Evolutionary conservation across 1,284 basidiomycete genomes (phyloP), one percentile per base, ranked within the genome.

Genomic region (Blastosporella zonata): DNA sequence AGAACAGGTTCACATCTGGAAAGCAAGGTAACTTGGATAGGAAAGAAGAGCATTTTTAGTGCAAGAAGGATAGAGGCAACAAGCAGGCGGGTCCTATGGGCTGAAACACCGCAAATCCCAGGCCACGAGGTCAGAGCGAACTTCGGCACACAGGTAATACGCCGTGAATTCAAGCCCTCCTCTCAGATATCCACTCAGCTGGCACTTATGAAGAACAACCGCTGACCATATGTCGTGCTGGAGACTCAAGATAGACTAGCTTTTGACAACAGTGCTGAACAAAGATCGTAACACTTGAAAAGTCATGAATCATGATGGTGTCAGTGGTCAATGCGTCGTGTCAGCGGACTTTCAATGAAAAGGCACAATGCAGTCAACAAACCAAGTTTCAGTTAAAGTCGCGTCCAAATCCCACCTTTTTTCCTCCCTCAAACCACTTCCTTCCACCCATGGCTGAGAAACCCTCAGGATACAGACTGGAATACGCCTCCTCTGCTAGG

Each of bases 401-500:
- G 60, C 60, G 59, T 59, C 54, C 23, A 47, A 59, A 52, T 49
- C 53, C 57, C 56, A 58, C 47, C 55, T 55, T 60, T 57, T 55
- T 47, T 48, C 52, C 45, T 53, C 51, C 45, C 55, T 46, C 47
- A 52, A 49, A 50, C 37, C 13, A 41, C n/a, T 42, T 38, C 28
- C n/a, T 35, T 28, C 41, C 15, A 20, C 54, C 27, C 23, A 83
- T 83, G 81, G 78, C 81, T 57, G 82, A 82, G 62, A 76, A 70
- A 67, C 64, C 57, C 70, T 77, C 65, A 42, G 85, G 82, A 55
- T 92, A 92, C 69, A 81, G 89, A 58, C 70, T 93, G 43, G 90
- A 93, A 67, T 88, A 89, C 65, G 79, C 88, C 42, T 52, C 68
- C 33, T 80, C 78, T 49, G 72, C 69, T 52, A 78, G 91, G 47